A percentile compares a stretch with the other conserved stretches of the same genome.
phyloP scores from a whole-genome alignment of 805 yeast genomes.

The Candida quercuum region DNA sequence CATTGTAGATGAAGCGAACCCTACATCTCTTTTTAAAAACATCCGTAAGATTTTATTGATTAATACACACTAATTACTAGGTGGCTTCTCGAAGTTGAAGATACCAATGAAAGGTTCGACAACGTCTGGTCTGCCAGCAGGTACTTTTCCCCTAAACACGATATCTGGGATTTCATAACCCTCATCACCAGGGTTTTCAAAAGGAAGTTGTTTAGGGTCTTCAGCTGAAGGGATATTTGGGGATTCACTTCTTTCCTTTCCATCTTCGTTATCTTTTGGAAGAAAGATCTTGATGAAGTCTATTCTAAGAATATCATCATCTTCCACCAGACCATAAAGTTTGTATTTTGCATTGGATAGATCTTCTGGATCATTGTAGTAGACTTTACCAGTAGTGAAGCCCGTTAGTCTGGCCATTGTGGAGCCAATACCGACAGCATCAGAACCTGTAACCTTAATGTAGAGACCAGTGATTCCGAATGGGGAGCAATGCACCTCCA shows the following conservation, averaged over 20 bases:
- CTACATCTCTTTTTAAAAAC: too few species aligned
- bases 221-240: conserved; percentile 2
- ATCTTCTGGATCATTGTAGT: conserved; percentile 43
- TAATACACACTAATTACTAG: conserved; percentile 1
- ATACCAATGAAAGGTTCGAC: conserved; percentile 53
- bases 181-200: conserved; percentile 28
- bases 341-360: conserved; percentile 42
- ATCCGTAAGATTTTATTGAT: too few species aligned
- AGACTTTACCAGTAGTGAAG: conserved; percentile 41
- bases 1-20: too few species aligned
- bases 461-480: conserved; percentile 50
- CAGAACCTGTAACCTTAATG: conserved; percentile 41
- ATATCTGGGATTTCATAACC: conserved; percentile 41
- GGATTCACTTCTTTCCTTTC: conserved; percentile 1
- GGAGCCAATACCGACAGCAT: conserved; percentile 48
- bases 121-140: conserved; percentile 46
- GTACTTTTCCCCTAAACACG: conserved; percentile 46
- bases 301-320: conserved; percentile 39
- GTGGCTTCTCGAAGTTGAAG: conserved; percentile 39
- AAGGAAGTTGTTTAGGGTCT: conserved; percentile 10
- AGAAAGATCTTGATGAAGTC: conserved; percentile 44
- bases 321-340: conserved; percentile 43
- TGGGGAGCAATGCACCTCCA: conserved; percentile 53
- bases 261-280: conserved; percentile 11
- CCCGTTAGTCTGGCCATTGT: conserved; percentile 56